phyloP scores from a whole-genome alignment of 2,329 filamentous ascomycete genomes.

The Trichoderma breve region DNA sequence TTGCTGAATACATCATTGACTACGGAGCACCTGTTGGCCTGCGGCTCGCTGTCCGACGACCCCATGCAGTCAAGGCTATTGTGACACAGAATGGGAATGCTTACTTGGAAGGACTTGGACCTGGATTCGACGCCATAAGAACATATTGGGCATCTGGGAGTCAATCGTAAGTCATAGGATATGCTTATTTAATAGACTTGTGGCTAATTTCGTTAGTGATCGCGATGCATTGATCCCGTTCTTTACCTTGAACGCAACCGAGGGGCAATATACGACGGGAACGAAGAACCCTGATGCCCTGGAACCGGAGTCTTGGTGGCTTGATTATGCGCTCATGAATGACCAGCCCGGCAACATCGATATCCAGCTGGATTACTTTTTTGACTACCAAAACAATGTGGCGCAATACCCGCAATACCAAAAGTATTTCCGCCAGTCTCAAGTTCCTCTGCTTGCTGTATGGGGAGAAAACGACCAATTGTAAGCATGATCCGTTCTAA shows the following conservation, averaged over 20 bases:
- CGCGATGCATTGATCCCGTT: constrained; percentile 36
- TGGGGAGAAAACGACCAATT: constrained; percentile 58
- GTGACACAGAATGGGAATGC: constrained; percentile 62
- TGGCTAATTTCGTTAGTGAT: constrained; percentile 25
- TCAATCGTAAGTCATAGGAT: constrained; percentile 6
- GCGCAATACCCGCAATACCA: constrained; percentile 55
- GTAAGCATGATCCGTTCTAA: background rate
- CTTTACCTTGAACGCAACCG: constrained; percentile 40
- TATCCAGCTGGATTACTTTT: constrained; percentile 55
- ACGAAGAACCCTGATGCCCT: constrained; percentile 35
- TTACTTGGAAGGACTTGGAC: constrained; percentile 54
- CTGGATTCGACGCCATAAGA: constrained; percentile 48
- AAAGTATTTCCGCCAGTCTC: constrained; percentile 48
- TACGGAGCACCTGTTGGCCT: constrained; percentile 58
- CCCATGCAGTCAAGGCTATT: constrained; percentile 49
- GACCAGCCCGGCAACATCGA: constrained; percentile 42
- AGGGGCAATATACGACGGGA: constrained; percentile 46
- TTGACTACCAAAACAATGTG: constrained; percentile 57
- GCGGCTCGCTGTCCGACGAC: constrained; percentile 50
- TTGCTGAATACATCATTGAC: constrained; percentile 60
- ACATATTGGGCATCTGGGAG: constrained; percentile 44
- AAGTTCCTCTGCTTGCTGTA: constrained; percentile 53
- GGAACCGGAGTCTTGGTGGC: constrained; percentile 45
- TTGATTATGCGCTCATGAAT: constrained; percentile 53
- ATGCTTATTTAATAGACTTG: too few relatives aligned